Evolutionary conservation across 2,329 filamentous ascomycete genomes (phyloP).

Genomic region (Neophaeococcomyces aloes): DNA sequence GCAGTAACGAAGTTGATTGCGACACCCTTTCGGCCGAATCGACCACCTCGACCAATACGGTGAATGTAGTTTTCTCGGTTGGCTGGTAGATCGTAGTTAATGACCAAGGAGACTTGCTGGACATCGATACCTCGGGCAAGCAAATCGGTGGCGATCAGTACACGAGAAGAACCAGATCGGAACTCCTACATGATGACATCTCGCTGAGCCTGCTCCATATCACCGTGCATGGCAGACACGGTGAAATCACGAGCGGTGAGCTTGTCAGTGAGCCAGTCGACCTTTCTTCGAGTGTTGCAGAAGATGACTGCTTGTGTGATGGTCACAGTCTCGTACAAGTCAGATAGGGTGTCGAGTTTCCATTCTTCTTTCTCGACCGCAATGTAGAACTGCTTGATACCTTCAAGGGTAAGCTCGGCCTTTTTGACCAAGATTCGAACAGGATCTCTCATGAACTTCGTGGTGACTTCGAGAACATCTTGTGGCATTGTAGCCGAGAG

Average conservation of each 20-base stretch:
- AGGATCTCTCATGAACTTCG: constrained; percentile 99
- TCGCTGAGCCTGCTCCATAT: constrained; percentile 97
- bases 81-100: constrained; percentile 98
- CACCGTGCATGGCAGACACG: constrained; percentile 98
- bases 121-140: constrained; percentile 99
- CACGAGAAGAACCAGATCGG: constrained; percentile 95
- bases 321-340: constrained; percentile 98
- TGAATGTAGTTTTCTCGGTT: constrained; percentile 99
- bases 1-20: constrained; percentile 99
- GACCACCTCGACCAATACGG: constrained; percentile 97
- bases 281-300: constrained; percentile 99
- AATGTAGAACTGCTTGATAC: constrained; percentile 99
- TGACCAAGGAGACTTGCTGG: constrained; percentile 98
- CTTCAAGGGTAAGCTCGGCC: constrained; percentile 97
- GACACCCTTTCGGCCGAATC: constrained; percentile 99
- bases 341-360: constrained; percentile 98
- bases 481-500: constrained; percentile 98
- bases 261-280: constrained; percentile 99
- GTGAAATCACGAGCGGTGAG: constrained; percentile 98
- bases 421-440: constrained; percentile 99
- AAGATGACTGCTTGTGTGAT: constrained; percentile 99
- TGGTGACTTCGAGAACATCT: constrained; percentile 98
- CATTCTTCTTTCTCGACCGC: constrained; percentile 99
- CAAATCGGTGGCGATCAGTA: constrained; percentile 94
- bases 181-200: constrained; percentile 99